phyloP scores from a whole-genome alignment of 257 asterid genomes.

The Solanum pennellii region DNA sequence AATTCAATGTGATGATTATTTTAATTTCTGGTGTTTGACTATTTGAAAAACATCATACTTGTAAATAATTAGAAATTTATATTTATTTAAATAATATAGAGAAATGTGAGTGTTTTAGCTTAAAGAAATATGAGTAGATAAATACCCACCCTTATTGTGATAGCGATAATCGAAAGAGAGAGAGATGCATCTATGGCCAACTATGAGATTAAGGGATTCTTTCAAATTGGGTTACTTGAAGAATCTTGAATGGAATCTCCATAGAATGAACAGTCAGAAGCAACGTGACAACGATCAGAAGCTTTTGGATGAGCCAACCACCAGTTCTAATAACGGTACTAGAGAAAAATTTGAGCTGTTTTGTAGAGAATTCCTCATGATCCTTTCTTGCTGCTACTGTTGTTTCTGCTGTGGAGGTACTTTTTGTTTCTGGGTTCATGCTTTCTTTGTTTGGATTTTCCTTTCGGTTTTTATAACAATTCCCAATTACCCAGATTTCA shows the following conservation, averaged over 20 bases:
- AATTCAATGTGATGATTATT: too few species aligned
- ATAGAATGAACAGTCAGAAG: constrained; percentile 44
- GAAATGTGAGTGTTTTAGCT: too few species aligned
- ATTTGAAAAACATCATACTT: too few species aligned
- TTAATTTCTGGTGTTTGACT: too few species aligned
- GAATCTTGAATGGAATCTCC: constrained; percentile 55
- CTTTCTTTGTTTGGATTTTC: neutral
- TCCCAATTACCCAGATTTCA: neutral
- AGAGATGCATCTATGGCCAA: constrained; percentile 92
- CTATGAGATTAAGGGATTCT: constrained; percentile 70
- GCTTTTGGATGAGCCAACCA: constrained; percentile 30
- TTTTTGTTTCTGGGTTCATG: too few species aligned
- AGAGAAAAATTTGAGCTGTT: constrained; percentile 14
- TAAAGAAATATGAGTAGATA: too few species aligned
- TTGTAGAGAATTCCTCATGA: constrained; percentile 42
- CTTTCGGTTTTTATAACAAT: neutral
- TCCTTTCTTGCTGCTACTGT: constrained; percentile 77
- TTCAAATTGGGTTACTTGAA: constrained; percentile 63
- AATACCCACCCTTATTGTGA: neutral
- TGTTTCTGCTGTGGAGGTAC: constrained; percentile 92
- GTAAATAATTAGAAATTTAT: too few species aligned
- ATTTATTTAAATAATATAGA: too few species aligned
- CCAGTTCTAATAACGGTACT: neutral
- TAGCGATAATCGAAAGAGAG: neutral
- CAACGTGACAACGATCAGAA: constrained; percentile 25